These are phyloP conservation scores for Mycena olivaceomarginata DNA, from an alignment of 768 basidiomycete genomes.

Conservation along the genomic window DNA sequence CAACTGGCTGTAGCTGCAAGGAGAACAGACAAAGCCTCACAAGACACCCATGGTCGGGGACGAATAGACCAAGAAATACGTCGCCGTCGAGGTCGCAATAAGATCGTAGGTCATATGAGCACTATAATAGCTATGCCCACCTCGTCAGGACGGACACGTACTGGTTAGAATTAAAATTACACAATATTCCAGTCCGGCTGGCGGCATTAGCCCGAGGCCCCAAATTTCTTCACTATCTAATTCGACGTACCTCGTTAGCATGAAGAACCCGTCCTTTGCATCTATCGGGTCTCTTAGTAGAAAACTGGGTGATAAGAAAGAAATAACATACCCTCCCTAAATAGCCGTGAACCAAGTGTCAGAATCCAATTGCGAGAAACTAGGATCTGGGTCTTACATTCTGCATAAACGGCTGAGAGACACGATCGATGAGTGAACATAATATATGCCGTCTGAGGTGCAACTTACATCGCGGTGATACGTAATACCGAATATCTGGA, in stretches of 20 bases:
- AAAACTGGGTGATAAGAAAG: neutral
- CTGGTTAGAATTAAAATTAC: neutral
- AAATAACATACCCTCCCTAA: constrained; percentile 26
- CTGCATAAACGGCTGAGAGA: constrained; percentile 14
- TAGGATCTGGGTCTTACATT: constrained; percentile 15
- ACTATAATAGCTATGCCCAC: constrained; percentile 28
- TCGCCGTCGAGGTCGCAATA: constrained; percentile 23
- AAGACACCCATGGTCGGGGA: constrained; percentile 8
- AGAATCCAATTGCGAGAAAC: constrained; percentile 7
- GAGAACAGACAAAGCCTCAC: constrained; percentile 7
- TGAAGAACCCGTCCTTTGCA: constrained; percentile 36
- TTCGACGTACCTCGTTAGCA: constrained; percentile 10
- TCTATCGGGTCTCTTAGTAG: neutral
- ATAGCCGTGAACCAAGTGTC: neutral
- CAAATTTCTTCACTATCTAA: neutral
- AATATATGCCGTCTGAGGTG: neutral
- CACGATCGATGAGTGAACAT: neutral
- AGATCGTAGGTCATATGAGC: constrained; percentile 34
- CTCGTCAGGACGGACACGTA: neutral
- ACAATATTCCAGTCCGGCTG: constrained; percentile 41
- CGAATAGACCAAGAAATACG: constrained; percentile 15
- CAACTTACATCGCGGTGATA: constrained; percentile 28
- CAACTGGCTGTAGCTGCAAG: neutral
- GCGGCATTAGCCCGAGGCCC: neutral
- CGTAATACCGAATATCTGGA: constrained; percentile 35